Conservation (phyloP, 176 grass and related monocot genomes). For the Secale cereale region DNA sequence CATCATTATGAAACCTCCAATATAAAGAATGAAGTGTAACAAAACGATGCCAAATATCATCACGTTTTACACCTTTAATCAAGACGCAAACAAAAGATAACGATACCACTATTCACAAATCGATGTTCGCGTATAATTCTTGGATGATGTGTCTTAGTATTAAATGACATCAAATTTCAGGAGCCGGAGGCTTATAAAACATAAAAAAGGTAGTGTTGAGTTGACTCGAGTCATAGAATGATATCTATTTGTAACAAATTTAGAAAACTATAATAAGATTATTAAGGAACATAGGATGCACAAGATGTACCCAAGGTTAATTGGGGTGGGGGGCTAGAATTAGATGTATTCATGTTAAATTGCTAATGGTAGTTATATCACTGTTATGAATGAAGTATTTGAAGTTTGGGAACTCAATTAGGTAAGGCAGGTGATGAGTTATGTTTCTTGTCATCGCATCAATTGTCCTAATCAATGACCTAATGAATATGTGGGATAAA, state of each 20-base stretch:
- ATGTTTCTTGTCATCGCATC: constrained; percentile 21
- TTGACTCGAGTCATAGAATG: not conserved
- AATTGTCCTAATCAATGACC: constrained; percentile 46
- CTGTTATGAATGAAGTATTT: constrained; percentile 49
- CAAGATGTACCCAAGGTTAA: no score
- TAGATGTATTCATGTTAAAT: not conserved
- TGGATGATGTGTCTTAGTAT: no score
- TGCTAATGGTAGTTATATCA: constrained; percentile 53
- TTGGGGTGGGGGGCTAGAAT: no score
- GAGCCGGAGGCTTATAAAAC: not conserved
- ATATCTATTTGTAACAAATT: no score
- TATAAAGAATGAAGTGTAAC: not conserved
- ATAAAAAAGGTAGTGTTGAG: not conserved
- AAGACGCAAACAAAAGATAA: not conserved
- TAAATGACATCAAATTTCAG: no score
- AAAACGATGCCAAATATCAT: not conserved
- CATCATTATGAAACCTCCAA: constrained; percentile 57
- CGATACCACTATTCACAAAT: no score
- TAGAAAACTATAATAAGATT: not conserved
- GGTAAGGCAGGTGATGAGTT: not conserved
- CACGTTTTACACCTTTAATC: not conserved
- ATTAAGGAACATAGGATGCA: not conserved
- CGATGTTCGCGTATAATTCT: no score
- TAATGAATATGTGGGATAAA: not conserved
- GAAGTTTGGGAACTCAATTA: constrained; percentile 73